Evolutionary conservation across 2,329 filamentous ascomycete species (phyloP).

Genomic region (Sordariomycetes sp.): DNA sequence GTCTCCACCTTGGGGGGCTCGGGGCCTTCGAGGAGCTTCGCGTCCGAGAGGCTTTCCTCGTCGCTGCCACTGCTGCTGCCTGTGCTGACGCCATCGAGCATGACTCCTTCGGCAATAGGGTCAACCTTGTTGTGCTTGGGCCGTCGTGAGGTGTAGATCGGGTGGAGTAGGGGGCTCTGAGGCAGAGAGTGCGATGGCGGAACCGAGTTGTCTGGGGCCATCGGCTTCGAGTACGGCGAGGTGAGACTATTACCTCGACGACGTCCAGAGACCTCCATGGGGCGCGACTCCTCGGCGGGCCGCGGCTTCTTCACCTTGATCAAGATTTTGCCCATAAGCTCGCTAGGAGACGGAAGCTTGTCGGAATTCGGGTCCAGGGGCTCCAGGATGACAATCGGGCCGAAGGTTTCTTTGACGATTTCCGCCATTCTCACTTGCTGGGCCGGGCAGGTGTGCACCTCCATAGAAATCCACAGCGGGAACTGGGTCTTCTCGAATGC

Average conservation of each 20-base stretch:
- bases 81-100: not conserved
- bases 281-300: constrained; percentile 18
- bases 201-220: constrained; percentile 42
- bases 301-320: constrained; percentile 89
- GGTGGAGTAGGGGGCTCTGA: constrained; percentile 41
- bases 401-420: constrained; percentile 79
- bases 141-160: constrained; percentile 38
- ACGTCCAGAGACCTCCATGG: constrained; percentile 30
- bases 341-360: constrained; percentile 72
- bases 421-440: constrained; percentile 85
- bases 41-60: constrained; percentile 56
- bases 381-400: constrained; percentile 65
- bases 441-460: constrained; percentile 78
- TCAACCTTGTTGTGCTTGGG: constrained; percentile 40
- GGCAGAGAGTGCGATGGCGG: constrained; percentile 41
- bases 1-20: constrained; percentile 62
- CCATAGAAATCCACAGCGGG: constrained; percentile 87
- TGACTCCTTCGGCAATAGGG: constrained; percentile 42
- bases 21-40: constrained; percentile 43
- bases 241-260: constrained; percentile 62
- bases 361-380: constrained; percentile 59
- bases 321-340: constrained; percentile 72
- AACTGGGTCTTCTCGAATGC: constrained; percentile 82
- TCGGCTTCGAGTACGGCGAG: constrained; percentile 48
- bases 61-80: constrained; percentile 2